These are phyloP conservation scores for Ustilago shanxiensis DNA, from an alignment of 1,284 basidiomycete species.

Conservation along the genomic window DNA sequence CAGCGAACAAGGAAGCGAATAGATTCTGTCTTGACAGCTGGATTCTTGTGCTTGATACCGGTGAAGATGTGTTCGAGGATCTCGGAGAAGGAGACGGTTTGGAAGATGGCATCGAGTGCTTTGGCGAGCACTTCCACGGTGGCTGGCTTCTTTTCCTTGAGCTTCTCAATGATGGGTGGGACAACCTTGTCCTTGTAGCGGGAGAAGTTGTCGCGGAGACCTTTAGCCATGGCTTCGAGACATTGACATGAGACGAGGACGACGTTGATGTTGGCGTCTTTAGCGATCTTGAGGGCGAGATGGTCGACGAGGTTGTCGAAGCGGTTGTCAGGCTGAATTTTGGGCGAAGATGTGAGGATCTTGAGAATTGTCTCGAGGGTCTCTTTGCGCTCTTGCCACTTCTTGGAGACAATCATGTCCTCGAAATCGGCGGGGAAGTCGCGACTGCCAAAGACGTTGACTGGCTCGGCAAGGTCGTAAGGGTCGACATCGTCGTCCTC, in stretches of 20 bases:
- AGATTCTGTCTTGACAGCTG: constrained; percentile 94
- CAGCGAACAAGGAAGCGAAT: constrained; percentile 88
- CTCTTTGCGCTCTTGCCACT: constrained; percentile 96
- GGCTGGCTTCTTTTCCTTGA: constrained; percentile 93
- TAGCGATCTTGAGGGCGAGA: constrained; percentile 83
- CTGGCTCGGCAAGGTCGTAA: constrained; percentile 83
- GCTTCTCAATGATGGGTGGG: constrained; percentile 84
- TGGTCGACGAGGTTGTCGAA: constrained; percentile 81
- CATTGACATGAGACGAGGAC: constrained; percentile 89
- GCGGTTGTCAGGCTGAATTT: constrained; percentile 79
- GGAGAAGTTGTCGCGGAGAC: constrained; percentile 79
- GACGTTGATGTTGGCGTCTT: constrained; percentile 95
- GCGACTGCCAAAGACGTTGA: constrained; percentile 81
- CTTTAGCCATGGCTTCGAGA: constrained; percentile 87
- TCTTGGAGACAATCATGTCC: constrained; percentile 83
- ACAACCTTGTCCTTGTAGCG: constrained; percentile 82
- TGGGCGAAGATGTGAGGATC: constrained; percentile 79
- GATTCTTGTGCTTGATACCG: constrained; percentile 89
- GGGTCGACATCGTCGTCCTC: constrained; percentile 77
- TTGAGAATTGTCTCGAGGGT: constrained; percentile 85
- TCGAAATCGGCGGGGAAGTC: constrained; percentile 71
- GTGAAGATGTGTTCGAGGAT: constrained; percentile 86
- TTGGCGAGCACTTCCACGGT: constrained; percentile 90
- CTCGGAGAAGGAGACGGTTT: constrained; percentile 81
- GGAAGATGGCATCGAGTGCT: constrained; percentile 90